Conservation (phyloP, 345 rosid species). For the Stellera chamaejasme region DNA sequence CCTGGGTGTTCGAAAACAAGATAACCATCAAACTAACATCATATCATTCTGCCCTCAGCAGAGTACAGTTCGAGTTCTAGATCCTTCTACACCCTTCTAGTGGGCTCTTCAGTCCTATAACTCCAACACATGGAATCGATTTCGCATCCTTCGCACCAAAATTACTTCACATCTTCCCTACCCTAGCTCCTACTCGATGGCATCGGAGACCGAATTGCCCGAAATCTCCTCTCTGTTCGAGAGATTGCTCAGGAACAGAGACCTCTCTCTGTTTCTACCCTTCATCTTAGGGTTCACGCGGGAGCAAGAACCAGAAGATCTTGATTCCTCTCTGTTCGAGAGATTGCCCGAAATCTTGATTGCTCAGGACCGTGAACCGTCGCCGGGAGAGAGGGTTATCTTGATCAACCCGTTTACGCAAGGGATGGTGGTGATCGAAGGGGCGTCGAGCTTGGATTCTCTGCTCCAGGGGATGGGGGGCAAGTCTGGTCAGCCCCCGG, state of each 20-base stretch:
- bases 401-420: conserved; percentile 61
- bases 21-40: no score
- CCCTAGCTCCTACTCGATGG: conserved; percentile 10
- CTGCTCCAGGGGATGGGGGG: conserved; percentile 23
- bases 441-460: conserved; percentile 31
- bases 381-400: conserved; percentile 40
- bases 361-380: background rate
- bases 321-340: no score
- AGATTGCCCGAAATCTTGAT: no score
- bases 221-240: conserved; percentile 34
- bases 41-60: no score
- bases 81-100: conserved; percentile 41
- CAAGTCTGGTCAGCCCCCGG: conserved; percentile 61
- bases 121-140: background rate
- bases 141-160: background rate
- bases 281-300: conserved; percentile 41
- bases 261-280: conserved; percentile 35
- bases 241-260: conserved; percentile 28
- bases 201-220: conserved; percentile 26
- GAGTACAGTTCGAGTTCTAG: conserved; percentile 23
- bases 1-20: no score
- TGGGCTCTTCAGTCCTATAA: conserved; percentile 7
- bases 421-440: conserved; percentile 57
- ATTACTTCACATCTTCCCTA: background rate
- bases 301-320: conserved; percentile 23